Percentiles rank a stretch among this genome's conserved stretches.
Conservation (phyloP, 192 early-diverging fungal genomes). For the Gonapodya sp. region DNA sequence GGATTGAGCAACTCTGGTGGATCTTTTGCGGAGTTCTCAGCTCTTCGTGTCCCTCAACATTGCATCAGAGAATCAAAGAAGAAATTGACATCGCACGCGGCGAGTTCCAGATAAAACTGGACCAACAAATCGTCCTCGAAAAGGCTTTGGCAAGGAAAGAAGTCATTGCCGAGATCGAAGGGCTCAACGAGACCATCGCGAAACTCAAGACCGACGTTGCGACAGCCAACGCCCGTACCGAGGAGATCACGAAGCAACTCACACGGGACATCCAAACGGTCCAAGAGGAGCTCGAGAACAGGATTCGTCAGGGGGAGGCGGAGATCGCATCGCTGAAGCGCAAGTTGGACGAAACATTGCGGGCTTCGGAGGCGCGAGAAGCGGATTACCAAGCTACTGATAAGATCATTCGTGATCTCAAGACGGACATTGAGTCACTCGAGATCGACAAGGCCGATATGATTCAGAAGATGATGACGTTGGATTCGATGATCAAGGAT, state of each 20-base stretch:
- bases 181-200: neutral
- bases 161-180: neutral
- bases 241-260: neutral
- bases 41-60: neutral
- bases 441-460: constrained; percentile 1
- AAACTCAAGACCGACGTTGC: neutral
- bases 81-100: neutral
- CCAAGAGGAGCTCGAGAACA: neutral
- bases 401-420: neutral
- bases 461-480: neutral
- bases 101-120: neutral
- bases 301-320: neutral
- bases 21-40: neutral
- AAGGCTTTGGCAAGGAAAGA: neutral
- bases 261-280: neutral
- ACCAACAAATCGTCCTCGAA: neutral
- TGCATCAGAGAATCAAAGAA: neutral
- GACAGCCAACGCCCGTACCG: neutral
- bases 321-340: neutral
- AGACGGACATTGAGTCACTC: neutral
- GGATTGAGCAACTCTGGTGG: neutral
- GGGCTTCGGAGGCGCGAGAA: neutral
- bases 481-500: neutral
- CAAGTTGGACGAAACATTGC: neutral
- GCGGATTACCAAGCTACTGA: neutral